phyloP scores from a whole-genome alignment of 768 basidiomycete genomes.

The Kwoniella dendrophila region DNA sequence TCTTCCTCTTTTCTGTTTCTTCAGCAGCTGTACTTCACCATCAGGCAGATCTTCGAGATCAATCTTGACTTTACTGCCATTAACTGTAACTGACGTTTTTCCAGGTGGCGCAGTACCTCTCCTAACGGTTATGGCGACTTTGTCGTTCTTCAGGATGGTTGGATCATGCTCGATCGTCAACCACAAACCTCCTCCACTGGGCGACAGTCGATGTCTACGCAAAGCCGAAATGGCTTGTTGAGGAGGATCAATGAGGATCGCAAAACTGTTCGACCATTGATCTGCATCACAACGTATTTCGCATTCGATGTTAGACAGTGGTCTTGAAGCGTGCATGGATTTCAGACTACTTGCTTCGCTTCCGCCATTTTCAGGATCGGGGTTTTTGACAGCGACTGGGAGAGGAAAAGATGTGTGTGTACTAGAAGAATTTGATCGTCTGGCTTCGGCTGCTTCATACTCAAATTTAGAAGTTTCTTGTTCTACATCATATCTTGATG shows the following conservation, averaged over 20 bases:
- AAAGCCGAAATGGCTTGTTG: conserved; percentile 80
- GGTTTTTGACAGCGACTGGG: conserved; percentile 36
- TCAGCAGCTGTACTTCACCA: conserved; percentile 76
- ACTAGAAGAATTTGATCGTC: conserved; percentile 56
- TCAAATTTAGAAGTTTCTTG: conserved; percentile 77
- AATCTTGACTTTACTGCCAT: conserved; percentile 78
- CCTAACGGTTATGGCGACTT: conserved; percentile 72
- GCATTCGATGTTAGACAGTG: conserved; percentile 68
- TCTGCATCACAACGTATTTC: conserved; percentile 90
- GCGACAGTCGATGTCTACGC: conserved; percentile 80
- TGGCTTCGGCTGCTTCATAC: conserved; percentile 61
- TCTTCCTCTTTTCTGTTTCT: conserved; percentile 82
- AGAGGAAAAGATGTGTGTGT: conserved; percentile 48
- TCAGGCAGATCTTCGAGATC: conserved; percentile 88
- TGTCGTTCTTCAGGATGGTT: conserved; percentile 77
- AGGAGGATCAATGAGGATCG: conserved; percentile 79
- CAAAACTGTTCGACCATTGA: conserved; percentile 65
- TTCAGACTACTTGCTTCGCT: conserved; percentile 34
- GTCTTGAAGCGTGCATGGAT: conserved; percentile 39
- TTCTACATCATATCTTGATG: conserved; percentile 84
- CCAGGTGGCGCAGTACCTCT: conserved; percentile 62
- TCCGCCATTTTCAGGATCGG: conserved; percentile 61
- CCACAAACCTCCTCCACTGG: conserved; percentile 91
- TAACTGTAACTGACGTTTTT: conserved; percentile 81
- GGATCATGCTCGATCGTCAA: conserved; percentile 81